Conservation (phyloP, 2,329 filamentous ascomycete genomes). For the Furcasterigmium sp. region DNA sequence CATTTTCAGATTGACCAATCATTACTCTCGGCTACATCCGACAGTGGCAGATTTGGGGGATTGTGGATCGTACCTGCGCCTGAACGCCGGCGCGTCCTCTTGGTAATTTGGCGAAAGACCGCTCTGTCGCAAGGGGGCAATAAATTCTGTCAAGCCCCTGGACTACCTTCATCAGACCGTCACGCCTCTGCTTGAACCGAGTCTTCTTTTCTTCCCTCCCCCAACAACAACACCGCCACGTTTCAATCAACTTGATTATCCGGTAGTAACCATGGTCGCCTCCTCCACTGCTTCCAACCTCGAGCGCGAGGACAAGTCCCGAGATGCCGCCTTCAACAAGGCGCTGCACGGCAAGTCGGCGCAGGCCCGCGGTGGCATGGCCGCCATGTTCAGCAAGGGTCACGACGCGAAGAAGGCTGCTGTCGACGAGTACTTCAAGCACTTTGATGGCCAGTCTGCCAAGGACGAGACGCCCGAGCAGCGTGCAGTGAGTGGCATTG, state of each 20-base stretch:
- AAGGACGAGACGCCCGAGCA: slow-evolving; percentile 68
- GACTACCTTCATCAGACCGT: not conserved
- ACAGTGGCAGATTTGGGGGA: not conserved
- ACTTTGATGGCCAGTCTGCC: slow-evolving; percentile 76
- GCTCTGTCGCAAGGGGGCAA: not conserved
- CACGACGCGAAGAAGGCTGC: slow-evolving; percentile 65
- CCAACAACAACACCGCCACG: slow-evolving; percentile 12
- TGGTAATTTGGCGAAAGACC: slow-evolving; percentile 1
- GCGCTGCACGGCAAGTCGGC: slow-evolving; percentile 74
- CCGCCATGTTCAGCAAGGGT: slow-evolving; percentile 79
- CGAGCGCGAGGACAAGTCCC: slow-evolving; percentile 75
- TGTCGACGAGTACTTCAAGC: slow-evolving; percentile 84
- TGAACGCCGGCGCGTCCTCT: not conserved
- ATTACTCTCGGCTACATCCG: not conserved
- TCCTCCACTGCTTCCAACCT: slow-evolving; percentile 42
- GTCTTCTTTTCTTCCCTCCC: not conserved
- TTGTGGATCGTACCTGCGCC: not conserved
- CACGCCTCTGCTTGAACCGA: not conserved
- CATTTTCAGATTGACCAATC: not conserved
- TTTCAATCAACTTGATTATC: slow-evolving; percentile 20
- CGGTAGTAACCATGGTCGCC: slow-evolving; percentile 23
- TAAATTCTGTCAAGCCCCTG: slow-evolving; percentile 1
- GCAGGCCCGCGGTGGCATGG: slow-evolving; percentile 64
- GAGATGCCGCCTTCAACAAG: slow-evolving; percentile 89
- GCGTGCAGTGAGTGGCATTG: slow-evolving; percentile 65